Evolutionary conservation across 108 stramenopile genomes (phyloP).

Genomic region (Stephanodiscus triporus): DNA sequence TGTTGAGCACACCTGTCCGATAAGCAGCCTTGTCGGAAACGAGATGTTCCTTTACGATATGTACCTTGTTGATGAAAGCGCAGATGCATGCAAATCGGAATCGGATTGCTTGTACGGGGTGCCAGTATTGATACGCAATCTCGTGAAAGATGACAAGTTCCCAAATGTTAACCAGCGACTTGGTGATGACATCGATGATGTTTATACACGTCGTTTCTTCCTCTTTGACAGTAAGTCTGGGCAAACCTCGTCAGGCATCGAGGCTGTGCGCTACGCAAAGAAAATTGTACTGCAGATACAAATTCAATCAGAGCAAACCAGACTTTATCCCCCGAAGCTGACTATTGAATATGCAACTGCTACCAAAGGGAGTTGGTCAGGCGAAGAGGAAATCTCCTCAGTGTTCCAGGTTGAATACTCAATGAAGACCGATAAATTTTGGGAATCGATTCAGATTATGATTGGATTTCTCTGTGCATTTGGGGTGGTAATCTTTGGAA

Average conservation of each 20-base stretch:
- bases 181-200: slow-evolving; percentile 59
- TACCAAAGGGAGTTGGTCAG: slow-evolving; percentile 20
- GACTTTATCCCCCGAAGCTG: slow-evolving; percentile 65
- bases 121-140: slow-evolving; percentile 59
- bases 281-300: slow-evolving; percentile 49
- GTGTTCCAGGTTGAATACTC: slow-evolving; percentile 64
- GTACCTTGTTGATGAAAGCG: slow-evolving; percentile 65
- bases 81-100: slow-evolving; percentile 22
- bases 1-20: slow-evolving; percentile 51
- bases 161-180: slow-evolving; percentile 55
- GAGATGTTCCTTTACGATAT: slow-evolving; percentile 75
- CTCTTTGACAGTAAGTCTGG: slow-evolving; percentile 66
- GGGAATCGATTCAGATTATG: slow-evolving; percentile 52
- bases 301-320: slow-evolving; percentile 42
- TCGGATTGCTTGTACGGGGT: slow-evolving; percentile 63
- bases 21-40: slow-evolving; percentile 44
- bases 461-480: slow-evolving; percentile 59
- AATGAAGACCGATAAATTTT: slow-evolving; percentile 59
- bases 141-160: slow-evolving; percentile 17
- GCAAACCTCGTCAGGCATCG: slow-evolving; percentile 37
- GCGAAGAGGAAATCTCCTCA: slow-evolving; percentile 21
- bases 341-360: slow-evolving; percentile 63
- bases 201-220: slow-evolving; percentile 73
- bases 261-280: slow-evolving; percentile 67
- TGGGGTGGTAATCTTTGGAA: slow-evolving; percentile 44